These are phyloP conservation scores for Cunninghamia lanceolata DNA, from an alignment of 75 land plant genomes.

Conservation along the genomic window DNA sequence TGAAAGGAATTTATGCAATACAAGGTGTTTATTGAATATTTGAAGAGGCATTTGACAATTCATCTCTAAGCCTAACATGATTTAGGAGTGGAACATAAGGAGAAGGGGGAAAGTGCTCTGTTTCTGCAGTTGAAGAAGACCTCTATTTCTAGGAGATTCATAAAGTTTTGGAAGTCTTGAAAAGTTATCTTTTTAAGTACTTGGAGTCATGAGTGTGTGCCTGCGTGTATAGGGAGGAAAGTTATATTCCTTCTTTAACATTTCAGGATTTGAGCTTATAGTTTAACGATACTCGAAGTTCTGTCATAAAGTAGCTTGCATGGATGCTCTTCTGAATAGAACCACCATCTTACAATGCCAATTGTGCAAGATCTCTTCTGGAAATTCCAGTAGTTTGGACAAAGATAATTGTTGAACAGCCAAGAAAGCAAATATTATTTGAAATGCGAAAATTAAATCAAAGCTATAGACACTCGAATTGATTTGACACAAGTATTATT, in stretches of 20 bases:
- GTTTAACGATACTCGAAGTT: neutral
- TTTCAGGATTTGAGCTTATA: neutral
- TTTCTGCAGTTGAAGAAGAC: too few relatives aligned
- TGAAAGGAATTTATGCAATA: too few relatives aligned
- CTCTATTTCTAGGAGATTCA: neutral
- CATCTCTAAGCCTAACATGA: neutral
- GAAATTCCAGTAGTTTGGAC: neutral
- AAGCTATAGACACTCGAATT: neutral
- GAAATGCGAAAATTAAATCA: neutral
- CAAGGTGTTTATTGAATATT: neutral
- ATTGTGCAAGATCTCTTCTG: neutral
- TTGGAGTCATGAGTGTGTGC: neutral
- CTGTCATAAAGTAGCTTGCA: neutral
- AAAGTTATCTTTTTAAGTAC: neutral
- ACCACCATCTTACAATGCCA: neutral
- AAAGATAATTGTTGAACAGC: neutral
- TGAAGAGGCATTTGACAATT: too few relatives aligned
- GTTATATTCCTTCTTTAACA: neutral
- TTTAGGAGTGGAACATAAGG: too few relatives aligned
- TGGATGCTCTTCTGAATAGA: neutral
- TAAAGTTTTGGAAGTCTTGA: neutral
- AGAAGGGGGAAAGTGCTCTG: too few relatives aligned
- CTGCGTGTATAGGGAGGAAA: neutral
- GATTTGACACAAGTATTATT: neutral
- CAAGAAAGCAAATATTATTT: neutral